Conservation (phyloP, 495 filamentous ascomycete species). For the Letharia columbiana region DNA sequence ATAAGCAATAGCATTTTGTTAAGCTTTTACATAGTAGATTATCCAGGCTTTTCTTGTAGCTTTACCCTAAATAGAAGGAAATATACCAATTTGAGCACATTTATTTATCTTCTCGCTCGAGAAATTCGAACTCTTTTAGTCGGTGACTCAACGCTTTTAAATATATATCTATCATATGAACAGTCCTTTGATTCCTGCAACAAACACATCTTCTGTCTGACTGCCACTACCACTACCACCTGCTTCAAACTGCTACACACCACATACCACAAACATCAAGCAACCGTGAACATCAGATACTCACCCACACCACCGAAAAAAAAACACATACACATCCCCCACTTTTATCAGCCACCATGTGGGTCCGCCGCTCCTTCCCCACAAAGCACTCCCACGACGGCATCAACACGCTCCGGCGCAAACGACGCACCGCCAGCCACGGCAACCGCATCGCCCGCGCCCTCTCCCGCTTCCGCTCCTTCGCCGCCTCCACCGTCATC, state of each 20-base stretch:
- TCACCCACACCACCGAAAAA: background rate
- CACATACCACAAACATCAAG: background rate
- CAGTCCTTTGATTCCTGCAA: background rate
- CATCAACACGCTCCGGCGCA: background rate
- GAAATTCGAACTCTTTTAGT: background rate
- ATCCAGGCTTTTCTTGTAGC: conserved; percentile 1
- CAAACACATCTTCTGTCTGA: background rate
- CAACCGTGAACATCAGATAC: background rate
- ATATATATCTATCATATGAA: background rate
- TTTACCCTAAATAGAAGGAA: background rate
- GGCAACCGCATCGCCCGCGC: background rate
- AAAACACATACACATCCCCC: background rate
- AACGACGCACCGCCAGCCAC: background rate
- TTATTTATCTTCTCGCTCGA: background rate
- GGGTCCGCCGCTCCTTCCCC: background rate
- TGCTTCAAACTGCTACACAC: background rate
- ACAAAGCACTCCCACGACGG: conserved; percentile 1
- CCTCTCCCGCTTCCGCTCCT: background rate
- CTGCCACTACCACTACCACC: background rate
- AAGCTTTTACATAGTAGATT: background rate
- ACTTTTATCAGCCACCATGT: background rate
- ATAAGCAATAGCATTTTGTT: background rate
- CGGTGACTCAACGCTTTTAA: background rate
- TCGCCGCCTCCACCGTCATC: background rate
- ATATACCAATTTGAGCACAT: background rate